phyloP scores from a whole-genome alignment of 495 filamentous ascomycete species.

The Aspergillus biplanus region DNA sequence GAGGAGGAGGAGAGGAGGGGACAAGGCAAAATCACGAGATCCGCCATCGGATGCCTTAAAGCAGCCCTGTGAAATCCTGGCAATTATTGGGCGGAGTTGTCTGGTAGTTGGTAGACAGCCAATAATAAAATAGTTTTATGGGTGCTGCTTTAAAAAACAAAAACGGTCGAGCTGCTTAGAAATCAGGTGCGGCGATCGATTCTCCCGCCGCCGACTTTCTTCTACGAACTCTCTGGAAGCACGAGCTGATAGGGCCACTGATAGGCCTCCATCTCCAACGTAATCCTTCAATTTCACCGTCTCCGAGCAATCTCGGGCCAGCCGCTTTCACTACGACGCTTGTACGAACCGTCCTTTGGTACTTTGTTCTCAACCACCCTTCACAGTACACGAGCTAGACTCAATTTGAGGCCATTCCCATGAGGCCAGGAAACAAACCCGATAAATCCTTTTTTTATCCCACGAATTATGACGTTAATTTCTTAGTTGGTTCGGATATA shows the following conservation, averaged over 20 bases:
- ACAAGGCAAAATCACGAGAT: constrained; percentile 14
- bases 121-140: neutral
- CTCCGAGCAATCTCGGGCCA: neutral
- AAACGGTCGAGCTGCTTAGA: constrained; percentile 23
- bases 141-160: constrained; percentile 11
- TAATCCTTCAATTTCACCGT: constrained; percentile 3
- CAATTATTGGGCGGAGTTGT: neutral
- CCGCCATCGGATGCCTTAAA: neutral
- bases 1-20: constrained; percentile 11
- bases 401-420: no score
- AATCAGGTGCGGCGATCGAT: constrained; percentile 28
- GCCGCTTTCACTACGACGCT: no score
- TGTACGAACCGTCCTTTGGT: no score
- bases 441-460: no score
- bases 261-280: neutral
- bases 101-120: neutral
- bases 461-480: no score
- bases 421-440: no score
- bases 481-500: no score
- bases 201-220: constrained; percentile 19
- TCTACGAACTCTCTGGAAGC: constrained; percentile 11
- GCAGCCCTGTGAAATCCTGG: neutral
- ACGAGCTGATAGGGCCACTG: neutral
- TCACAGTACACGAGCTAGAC: no score
- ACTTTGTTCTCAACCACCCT: no score